Evolutionary conservation across 208 protist genomes (phyloP), one percentile per base, ranked within the genome.

Genomic region (Trypanosoma platydactyli): DNA sequence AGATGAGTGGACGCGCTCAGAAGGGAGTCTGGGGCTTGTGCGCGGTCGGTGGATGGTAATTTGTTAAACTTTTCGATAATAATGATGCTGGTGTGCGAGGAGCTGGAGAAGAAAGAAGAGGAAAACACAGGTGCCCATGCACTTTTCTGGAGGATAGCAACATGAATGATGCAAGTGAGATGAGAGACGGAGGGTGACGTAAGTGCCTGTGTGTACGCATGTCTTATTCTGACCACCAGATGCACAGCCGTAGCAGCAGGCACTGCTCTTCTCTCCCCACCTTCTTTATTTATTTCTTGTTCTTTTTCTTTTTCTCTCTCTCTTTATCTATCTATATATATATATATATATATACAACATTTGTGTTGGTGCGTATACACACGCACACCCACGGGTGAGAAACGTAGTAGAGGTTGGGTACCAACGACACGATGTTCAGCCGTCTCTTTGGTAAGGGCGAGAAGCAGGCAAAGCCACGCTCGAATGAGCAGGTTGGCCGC

Each of bases 391-490:
- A 54, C 25, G 27, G 0, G 52, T 49, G 38, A 16, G 40, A 18
- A 77, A 52, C 57, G 44, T 27, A 73, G 5, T 18, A 33, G 1
- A 62, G 60, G 40, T 38, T 15, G 27, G 25, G 24, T 30, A 11
- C 15, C 33, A 38, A 24, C 49, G 25, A 33, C 61, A 41, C 40
- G 45, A 94, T 94, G 88, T 91, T 94, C 69, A 83, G 80, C 24
- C 73, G 83, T 15, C 65, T 94, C 22, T 92, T 94, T 80, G 88
- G 88, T 5, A 81, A 48, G 57, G 80, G 81, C 9, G 30, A 52
- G 30, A 84, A 86, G 65, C 78, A 89, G 58, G 76, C 64, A 73
- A 80, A 79, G 64, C 73, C 80, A 5, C 75, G 69, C 59, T 62
- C 45, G 42, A 67, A 42, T 25, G 60, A 59, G 51, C 58, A 49